Conservation (phyloP, 176 grass and related monocot species). For the Carex littledalei region DNA sequence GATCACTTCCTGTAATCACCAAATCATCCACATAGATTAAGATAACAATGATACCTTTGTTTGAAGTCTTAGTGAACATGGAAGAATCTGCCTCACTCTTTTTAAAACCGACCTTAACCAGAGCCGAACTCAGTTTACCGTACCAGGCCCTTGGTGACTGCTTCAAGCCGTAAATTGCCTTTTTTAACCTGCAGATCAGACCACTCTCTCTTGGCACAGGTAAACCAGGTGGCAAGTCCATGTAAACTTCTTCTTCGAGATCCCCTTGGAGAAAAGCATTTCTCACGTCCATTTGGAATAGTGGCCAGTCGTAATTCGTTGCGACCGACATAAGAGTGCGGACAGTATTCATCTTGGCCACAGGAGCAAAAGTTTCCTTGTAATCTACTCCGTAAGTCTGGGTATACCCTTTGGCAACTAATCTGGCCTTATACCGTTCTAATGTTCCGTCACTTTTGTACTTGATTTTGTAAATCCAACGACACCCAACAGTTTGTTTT, state of each 20-base stretch:
- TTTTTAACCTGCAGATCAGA: not conserved
- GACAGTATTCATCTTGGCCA: not conserved
- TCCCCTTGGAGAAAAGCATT: no score
- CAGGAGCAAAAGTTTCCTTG: not conserved
- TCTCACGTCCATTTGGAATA: no score
- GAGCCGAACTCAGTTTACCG: not conserved
- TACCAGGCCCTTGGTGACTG: not conserved
- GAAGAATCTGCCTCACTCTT: not conserved
- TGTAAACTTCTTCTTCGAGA: no score
- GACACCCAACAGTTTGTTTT: not conserved
- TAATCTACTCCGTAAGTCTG: not conserved
- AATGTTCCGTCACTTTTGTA: not conserved
- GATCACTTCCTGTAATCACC: not conserved
- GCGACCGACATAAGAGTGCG: no score
- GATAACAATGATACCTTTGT: not conserved
- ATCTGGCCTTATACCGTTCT: not conserved
- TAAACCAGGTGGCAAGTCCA: not conserved
- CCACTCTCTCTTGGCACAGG: not conserved
- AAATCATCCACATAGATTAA: not conserved
- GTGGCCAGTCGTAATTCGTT: no score
- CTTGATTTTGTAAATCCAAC: conserved; percentile 11
- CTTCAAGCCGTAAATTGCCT: conserved; percentile 10
- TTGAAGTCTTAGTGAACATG: not conserved
- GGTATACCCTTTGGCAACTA: not conserved
- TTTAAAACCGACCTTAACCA: not conserved